These are phyloP conservation scores for Gomphus sp. DNA, from an alignment of 1,284 basidiomycete species.

Conservation along the genomic window DNA sequence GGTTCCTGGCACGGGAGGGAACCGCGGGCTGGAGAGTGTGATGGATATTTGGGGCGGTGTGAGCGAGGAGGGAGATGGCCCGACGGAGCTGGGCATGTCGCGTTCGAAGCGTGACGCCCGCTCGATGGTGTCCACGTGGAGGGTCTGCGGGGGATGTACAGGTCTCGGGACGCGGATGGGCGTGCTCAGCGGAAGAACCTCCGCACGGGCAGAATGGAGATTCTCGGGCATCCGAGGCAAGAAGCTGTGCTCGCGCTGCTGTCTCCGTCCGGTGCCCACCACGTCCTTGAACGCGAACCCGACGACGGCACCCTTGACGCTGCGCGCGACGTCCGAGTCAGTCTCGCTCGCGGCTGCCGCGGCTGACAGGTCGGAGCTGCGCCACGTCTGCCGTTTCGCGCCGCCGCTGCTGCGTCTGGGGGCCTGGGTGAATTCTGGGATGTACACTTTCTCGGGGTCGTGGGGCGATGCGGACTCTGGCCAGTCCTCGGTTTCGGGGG, in stretches of 20 bases:
- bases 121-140: not conserved
- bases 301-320: conserved; percentile 12
- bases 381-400: conserved; percentile 1
- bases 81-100: not conserved
- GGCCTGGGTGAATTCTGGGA: not conserved
- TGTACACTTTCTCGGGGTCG: not conserved
- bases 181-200: not conserved
- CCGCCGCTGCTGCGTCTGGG: not conserved
- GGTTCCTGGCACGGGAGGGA: too few species aligned
- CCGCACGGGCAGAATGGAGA: not conserved
- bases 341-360: not conserved
- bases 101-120: not conserved
- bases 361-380: not conserved
- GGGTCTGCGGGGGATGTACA: not conserved
- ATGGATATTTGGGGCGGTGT: not conserved
- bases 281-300: conserved; percentile 12
- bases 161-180: not conserved
- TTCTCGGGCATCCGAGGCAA: not conserved
- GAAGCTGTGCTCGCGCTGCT: not conserved
- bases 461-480: not conserved
- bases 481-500: conserved; percentile 4
- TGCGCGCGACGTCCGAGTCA: conserved; percentile 10
- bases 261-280: not conserved
- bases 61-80: not conserved
- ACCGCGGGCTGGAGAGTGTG: not conserved